Base-by-base conservation (phyloP, 257 asterid species). In the Verbena officinalis region DNA sequence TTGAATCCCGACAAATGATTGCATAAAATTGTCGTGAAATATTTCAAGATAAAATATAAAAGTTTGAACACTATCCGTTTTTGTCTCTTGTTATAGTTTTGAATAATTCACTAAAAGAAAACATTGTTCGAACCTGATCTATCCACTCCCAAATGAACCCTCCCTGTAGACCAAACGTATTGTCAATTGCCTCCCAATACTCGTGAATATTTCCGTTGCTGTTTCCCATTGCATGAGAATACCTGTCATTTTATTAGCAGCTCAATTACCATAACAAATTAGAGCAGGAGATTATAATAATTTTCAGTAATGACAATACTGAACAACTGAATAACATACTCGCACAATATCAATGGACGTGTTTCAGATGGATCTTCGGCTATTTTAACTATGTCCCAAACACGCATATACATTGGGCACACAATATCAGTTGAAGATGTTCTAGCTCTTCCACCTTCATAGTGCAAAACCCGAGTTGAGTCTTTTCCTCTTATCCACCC, bases 61-160 rank as follows among this genome's bases (percentile, higher is more conserved):
- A n/a, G n/a, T n/a, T n/a, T n/a, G n/a, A n/a, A n/a, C n/a, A n/a
- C n/a, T n/a, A n/a, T n/a, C n/a, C n/a, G n/a, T n/a, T n/a, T n/a
- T n/a, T n/a, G n/a, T n/a, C n/a, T n/a, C n/a, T n/a, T n/a, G n/a
- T n/a, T 38, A 27, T 5, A 27, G 2, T 2, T 36, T 36, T 36
- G 40, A 36, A 36, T 36, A 36, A 27, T 27, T 27, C 33, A 27
- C 33, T 27, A 36, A 36, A 9, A 36, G 10, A 36, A 36, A 36
- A 5, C 8, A 36, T 4, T 36, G 3, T 59, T 33, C 78, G 60
- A 19, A 85, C 86, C 92, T 84, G 88, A 79, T 82, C 88, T 77
- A 68, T 88, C 92, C 92, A 85, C n/a, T 85, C 92, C 92, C 92
- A 85, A 17, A 85, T 82, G 73, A 85, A 82, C 61, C 92, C 92